Percentiles rank a stretch among this genome's conserved stretches.
Evolutionary conservation across 495 filamentous ascomycete species (phyloP).

Genomic region (Trichoderma virens): DNA sequence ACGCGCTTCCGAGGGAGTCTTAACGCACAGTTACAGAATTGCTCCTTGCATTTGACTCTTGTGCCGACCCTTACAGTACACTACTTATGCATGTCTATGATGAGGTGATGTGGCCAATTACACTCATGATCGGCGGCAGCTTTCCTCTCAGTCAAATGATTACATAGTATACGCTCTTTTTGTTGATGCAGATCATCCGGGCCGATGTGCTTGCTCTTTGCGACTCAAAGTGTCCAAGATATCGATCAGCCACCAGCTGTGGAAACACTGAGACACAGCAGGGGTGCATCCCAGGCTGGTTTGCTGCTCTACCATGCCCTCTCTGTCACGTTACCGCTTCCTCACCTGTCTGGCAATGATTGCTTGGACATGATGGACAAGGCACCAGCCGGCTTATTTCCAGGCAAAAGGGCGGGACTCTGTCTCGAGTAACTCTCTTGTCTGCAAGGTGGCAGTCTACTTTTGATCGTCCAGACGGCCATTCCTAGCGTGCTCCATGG

Average conservation of each 20-base stretch:
- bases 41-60: not conserved
- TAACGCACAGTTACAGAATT: not conserved
- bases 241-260: not conserved
- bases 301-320: not conserved
- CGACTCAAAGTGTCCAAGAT: not conserved
- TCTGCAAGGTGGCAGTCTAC: not conserved
- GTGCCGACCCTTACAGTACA: not conserved
- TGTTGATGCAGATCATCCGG: not conserved
- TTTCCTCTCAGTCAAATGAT: not conserved
- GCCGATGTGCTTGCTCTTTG: not conserved
- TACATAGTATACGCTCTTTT: not conserved
- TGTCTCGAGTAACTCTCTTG: not conserved
- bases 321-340: not conserved
- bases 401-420: not conserved
- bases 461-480: not conserved
- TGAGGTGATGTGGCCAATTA: not conserved
- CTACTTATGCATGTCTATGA: not conserved
- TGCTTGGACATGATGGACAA: not conserved
- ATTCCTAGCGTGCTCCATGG: not conserved
- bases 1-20: not conserved
- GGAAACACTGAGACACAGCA: not conserved
- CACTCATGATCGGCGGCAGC: not conserved
- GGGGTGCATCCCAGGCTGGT: not conserved
- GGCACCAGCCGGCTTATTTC: not conserved
- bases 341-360: not conserved